Conservation (phyloP, 2,329 filamentous ascomycete genomes). For the Blastomyces percursus region DNA sequence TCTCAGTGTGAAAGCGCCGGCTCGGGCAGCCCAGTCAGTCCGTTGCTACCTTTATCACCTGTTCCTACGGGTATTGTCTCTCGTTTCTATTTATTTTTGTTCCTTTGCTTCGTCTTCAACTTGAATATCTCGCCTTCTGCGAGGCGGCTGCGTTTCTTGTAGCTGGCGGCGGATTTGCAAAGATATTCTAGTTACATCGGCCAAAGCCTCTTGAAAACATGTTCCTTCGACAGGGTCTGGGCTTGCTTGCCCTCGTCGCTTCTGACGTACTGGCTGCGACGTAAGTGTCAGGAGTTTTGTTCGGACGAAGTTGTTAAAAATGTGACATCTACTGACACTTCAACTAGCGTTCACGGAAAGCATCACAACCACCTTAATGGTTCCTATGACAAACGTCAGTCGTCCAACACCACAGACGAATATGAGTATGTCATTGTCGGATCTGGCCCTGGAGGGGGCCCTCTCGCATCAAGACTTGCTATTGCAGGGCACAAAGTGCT, state of each 20-base stretch:
- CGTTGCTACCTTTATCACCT: not conserved
- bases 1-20: not conserved
- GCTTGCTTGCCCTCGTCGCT: slow-evolving; percentile 2
- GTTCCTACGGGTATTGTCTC: not conserved
- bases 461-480: slow-evolving; percentile 49
- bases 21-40: not conserved
- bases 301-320: not conserved
- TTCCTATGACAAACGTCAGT: not conserved
- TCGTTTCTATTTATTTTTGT: not conserved
- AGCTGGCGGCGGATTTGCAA: not conserved
- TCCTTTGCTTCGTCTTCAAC: not conserved
- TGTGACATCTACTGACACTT: not conserved
- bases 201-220: not conserved
- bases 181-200: not conserved
- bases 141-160: not conserved
- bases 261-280: slow-evolving; percentile 1
- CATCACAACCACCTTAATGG: not conserved
- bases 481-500: slow-evolving; percentile 49
- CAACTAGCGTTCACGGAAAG: not conserved
- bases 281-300: not conserved
- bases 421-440: slow-evolving; percentile 57
- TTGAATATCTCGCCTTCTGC: not conserved
- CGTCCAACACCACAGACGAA: slow-evolving; percentile 9
- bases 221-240: not conserved
- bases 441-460: slow-evolving; percentile 49